Conservation (phyloP, 768 basidiomycete species). For the Suillus americanus region DNA sequence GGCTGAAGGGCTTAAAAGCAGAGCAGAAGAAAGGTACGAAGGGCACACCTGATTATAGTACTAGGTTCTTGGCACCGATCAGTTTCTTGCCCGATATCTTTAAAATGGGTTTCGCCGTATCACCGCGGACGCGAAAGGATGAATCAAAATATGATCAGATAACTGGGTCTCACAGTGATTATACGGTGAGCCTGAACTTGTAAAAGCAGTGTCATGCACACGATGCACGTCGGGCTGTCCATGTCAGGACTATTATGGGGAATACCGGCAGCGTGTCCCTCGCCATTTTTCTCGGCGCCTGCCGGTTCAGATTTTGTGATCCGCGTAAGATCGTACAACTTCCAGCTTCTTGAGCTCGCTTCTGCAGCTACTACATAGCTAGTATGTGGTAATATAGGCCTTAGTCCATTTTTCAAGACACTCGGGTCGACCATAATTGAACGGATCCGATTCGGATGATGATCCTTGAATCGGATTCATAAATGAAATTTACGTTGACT, state of each 20-base stretch:
- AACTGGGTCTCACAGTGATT: not conserved
- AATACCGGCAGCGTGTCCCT: not conserved
- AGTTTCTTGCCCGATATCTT: not conserved
- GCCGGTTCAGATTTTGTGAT: not conserved
- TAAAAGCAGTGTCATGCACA: not conserved
- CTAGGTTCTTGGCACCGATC: not conserved
- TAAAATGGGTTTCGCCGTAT: not conserved
- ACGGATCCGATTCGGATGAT: not conserved
- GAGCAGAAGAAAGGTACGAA: constrained; percentile 38
- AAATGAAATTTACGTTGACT: constrained; percentile 11
- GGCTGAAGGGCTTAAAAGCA: constrained; percentile 55
- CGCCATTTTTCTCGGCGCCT: not conserved
- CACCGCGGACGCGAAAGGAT: constrained; percentile 2
- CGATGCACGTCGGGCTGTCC: not conserved
- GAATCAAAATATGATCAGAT: not conserved
- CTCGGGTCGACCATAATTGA: not conserved
- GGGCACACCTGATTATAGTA: not conserved
- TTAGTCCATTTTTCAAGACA: not conserved
- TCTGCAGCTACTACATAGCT: not conserved
- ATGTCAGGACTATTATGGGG: not conserved
- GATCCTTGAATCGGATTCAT: not conserved
- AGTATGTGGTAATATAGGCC: not conserved
- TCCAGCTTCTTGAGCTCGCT: not conserved
- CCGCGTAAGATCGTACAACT: not conserved
- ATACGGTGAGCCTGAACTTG: not conserved